These are phyloP conservation scores for Tripterygium wilfordii DNA, from an alignment of 177 flowering plant species.

Conservation along the genomic window DNA sequence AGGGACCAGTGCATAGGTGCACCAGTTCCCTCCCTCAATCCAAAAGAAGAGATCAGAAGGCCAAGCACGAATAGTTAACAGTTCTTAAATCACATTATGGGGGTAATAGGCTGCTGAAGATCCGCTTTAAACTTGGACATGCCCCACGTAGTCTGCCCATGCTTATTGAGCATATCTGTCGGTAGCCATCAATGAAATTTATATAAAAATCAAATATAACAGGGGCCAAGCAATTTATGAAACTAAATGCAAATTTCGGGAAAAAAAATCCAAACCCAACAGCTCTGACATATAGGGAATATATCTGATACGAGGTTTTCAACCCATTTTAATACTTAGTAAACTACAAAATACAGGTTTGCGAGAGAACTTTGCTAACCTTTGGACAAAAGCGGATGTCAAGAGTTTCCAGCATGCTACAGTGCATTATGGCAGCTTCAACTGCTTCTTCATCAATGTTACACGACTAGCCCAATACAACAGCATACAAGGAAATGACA, in stretches of 20 bases:
- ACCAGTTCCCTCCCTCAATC: no score
- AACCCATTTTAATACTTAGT: not conserved
- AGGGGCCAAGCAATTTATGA: no score
- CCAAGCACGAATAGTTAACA: no score
- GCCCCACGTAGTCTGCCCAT: conserved; percentile 54
- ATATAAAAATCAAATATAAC: no score
- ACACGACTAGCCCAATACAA: conserved; percentile 50
- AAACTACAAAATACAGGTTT: no score
- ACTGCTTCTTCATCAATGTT: conserved; percentile 66
- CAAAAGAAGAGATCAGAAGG: no score
- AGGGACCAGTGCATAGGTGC: no score
- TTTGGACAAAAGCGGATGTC: conserved; percentile 91
- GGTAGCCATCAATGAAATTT: not conserved
- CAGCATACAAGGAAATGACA: not conserved
- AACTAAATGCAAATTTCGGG: not conserved
- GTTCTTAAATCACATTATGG: conserved; percentile 14
- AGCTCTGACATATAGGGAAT: not conserved
- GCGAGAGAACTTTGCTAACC: conserved; percentile 31
- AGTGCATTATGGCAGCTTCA: conserved; percentile 66
- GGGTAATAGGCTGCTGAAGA: conserved; percentile 63
- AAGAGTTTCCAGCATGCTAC: conserved; percentile 85
- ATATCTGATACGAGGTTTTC: not conserved
- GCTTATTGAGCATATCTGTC: conserved; percentile 50
- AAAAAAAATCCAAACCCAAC: not conserved
- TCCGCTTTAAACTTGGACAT: conserved; percentile 83